Evolutionary conservation across 2,329 filamentous ascomycete genomes (phyloP), one percentile per base, ranked within the genome.

Genomic region (Diatrype stigma): DNA sequence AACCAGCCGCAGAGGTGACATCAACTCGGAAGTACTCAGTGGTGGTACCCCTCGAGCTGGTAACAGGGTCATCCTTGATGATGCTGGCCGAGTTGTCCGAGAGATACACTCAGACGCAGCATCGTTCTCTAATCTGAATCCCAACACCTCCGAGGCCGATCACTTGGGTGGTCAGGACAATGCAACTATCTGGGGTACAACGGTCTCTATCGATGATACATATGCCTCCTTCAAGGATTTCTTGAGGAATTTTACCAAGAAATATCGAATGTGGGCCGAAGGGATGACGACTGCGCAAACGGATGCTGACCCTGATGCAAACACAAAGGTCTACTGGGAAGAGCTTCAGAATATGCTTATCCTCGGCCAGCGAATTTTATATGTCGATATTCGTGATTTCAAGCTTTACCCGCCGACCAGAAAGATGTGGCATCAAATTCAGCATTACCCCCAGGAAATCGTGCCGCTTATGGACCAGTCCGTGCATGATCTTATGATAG

Each of bases 391-490:
- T 48, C 84, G 84, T 51, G 95, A 99, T 61, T 77, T 99, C 53
- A 96, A 95, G 67, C 81, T 92, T 12, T 99, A 96, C 66, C 94
- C 95, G 3, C 85, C 90, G 1, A 97, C 94, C 0, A 78, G 87
- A 61, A 97, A 97, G 73, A 77, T 99, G 50, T 97, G 91, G 89
- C 89, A 97, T 67, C 95, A 99, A 70, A 77, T 95, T 51, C 90
- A 96, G 67, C 86, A 89, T 14, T 99, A 96, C 65, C 94, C 94
- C 0, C 91, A 94, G 64, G 94, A 99, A 78, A 92, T 99, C 48
- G 88, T 99, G 42, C 92, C 93, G 2, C 79, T 97, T 45, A 96
- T 99, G 87, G 95, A 99, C 78, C 90, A 96, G 69, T 85, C 86
- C 6, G 83, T 96, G 47, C 95, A 96, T 66, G 93, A 99, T 71